Evolutionary conservation across 106 monocot genomes (phyloP), one percentile per base, ranked within the genome.

Genomic region (Platanthera zijinensis): DNA sequence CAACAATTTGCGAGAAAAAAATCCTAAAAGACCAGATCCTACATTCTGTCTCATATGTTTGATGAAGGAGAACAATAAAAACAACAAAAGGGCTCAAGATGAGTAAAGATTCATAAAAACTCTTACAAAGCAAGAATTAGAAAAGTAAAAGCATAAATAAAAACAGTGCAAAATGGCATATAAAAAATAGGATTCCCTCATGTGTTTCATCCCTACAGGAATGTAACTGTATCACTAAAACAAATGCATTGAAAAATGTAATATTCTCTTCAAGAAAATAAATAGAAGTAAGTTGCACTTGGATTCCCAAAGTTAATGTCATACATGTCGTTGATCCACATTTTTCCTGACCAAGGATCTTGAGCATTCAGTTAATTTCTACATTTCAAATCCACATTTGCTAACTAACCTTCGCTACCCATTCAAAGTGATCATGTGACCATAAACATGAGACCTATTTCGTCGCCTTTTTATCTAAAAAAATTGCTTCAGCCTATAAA

Each of bases 21-120:
- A n/a, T 18, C 70, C 70, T 70, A 48, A 70, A 70, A 48, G 70
- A 48, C 70, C 13, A 48, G 8, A 48, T 66, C 32, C 70, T 70
- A 70, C 70, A 67, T 67, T 48, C 17, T 70, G n/a, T 70, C 70
- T 15, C 39, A 48, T 48, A 70, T 48, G 47, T 7, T 15, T 48
- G 48, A 70, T 48, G 39, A 15, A 39, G 11, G 10, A 48, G 17
- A 70, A 48, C 48, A 45, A 70, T 70, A 70, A 70, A 3, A 48
- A 45, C 4, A 48, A 46, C 10, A 70, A 12, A 70, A 70, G 70
- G 3, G 32, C 17, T 66, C 10, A 32, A 32, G 32, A 30, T 21
- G 62, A 62, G 62, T 62, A 19, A 32, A 66, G 32, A 3, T 13
- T 11, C 10, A 8, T 11, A 66, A 32, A 30, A 30, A 66, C 39